These are phyloP conservation scores for Coix lacrymajobi DNA, from an alignment of 176 grass and related monocot species.

Conservation along the genomic window DNA sequence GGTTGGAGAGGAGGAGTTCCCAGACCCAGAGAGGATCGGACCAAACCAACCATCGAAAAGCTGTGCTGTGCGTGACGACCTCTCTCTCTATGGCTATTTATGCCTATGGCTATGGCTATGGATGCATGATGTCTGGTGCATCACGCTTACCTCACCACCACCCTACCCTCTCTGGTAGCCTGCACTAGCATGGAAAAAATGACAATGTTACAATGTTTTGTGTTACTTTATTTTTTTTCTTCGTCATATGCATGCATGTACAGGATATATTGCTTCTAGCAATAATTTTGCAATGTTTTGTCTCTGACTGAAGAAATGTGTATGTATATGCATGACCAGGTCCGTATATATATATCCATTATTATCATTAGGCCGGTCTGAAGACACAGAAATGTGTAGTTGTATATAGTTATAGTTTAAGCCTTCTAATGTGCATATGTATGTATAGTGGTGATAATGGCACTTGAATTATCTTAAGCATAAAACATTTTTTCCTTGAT, in stretches of 20 bases:
- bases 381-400: no score
- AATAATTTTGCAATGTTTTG: no score
- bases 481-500: not conserved
- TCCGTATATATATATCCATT: no score
- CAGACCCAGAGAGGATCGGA: slow-evolving; percentile 33
- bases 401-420: no score
- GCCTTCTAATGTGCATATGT: not conserved
- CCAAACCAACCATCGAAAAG: slow-evolving; percentile 53
- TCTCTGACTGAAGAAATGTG: no score
- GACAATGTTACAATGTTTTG: not conserved
- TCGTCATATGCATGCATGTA: not conserved
- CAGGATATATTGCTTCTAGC: no score
- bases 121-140: not conserved
- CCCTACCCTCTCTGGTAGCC: not conserved
- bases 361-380: no score
- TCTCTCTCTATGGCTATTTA: not conserved
- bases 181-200: not conserved
- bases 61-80: slow-evolving; percentile 28
- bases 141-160: slow-evolving; percentile 21
- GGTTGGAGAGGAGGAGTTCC: slow-evolving; percentile 49
- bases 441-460: not conserved
- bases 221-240: not conserved
- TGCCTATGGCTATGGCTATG: not conserved
- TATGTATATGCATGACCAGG: no score
- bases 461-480: not conserved